phyloP scores from a whole-genome alignment of 345 rosid species.

The Clarkia xantiana region DNA sequence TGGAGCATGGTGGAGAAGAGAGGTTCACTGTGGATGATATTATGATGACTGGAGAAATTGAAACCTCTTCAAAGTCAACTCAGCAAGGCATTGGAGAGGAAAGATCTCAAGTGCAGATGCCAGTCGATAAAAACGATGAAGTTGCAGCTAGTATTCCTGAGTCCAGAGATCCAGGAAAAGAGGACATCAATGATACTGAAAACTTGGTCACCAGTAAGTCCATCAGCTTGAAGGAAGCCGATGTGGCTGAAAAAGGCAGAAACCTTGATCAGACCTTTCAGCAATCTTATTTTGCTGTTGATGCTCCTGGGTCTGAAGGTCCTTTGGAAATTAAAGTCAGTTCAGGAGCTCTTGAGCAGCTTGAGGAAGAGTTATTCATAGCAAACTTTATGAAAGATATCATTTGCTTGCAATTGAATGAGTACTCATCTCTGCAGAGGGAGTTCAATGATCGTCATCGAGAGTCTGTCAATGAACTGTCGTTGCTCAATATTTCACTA shows the following conservation, averaged over 20 bases:
- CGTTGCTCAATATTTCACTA: conserved; percentile 30
- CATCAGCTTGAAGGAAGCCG: conserved; percentile 9
- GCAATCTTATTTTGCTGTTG: conserved; percentile 23
- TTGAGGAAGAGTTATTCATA: conserved; percentile 47
- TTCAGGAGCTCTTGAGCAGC: conserved; percentile 26
- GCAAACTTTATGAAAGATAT: conserved; percentile 38
- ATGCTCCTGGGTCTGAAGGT: conserved; percentile 23
- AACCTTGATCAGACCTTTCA: conserved; percentile 15
- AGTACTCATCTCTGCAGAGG: conserved; percentile 33
- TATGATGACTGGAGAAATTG: conserved; percentile 11
- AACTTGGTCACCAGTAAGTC: conserved; percentile 7
- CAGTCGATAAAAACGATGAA: conserved; percentile 10
- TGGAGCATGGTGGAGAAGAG: conserved; percentile 12
- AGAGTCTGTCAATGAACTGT: conserved; percentile 30
- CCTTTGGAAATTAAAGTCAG: conserved; percentile 13
- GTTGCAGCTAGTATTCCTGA: not conserved
- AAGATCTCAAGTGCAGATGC: conserved; percentile 14
- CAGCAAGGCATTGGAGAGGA: conserved; percentile 10
- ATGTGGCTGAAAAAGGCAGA: conserved; percentile 14
- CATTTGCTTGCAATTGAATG: conserved; percentile 43
- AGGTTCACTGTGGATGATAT: conserved; percentile 5
- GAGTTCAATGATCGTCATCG: conserved; percentile 27
- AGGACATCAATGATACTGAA: conserved; percentile 3
- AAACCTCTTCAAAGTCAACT: conserved; percentile 11
- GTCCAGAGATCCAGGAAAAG: conserved; percentile 1